phyloP scores from a whole-genome alignment of 179 eudicot genomes.

The Carnegiea gigantea region DNA sequence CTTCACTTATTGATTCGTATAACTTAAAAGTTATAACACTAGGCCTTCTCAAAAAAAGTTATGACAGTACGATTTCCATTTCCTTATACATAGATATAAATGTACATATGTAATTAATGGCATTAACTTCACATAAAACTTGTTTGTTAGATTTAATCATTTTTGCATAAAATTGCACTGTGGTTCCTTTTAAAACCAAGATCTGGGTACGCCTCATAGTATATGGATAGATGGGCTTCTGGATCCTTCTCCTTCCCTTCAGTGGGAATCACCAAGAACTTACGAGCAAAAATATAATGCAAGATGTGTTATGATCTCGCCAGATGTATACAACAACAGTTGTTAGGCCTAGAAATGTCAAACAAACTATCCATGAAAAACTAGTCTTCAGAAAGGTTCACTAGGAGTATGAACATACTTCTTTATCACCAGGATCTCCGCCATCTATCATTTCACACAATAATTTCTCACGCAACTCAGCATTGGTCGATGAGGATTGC shows the following conservation, averaged over 20 bases:
- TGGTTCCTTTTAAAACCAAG: not conserved
- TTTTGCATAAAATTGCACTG: no score
- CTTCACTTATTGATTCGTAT: no score
- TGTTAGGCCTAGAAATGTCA: no score
- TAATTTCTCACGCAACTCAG: not conserved
- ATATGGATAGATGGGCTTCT: not conserved
- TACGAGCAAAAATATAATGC: not conserved
- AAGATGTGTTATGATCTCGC: not conserved
- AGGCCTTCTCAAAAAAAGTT: no score
- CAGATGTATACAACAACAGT: not conserved
- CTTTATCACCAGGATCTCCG: not conserved
- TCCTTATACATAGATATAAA: no score
- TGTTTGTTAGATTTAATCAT: no score
- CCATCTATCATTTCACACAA: not conserved
- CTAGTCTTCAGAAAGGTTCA: not conserved
- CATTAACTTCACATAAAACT: no score
- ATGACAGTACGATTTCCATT: no score
- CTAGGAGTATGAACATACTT: not conserved
- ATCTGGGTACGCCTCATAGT: not conserved
- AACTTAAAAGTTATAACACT: no score
- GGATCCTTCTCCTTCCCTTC: not conserved
- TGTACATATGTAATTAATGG: no score
- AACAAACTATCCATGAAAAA: not conserved
- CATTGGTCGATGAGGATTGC: not conserved
- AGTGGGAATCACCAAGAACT: not conserved